These are phyloP conservation scores for Ascochyta rabiei DNA, from an alignment of 2,329 filamentous ascomycete genomes.

Conservation along the genomic window DNA sequence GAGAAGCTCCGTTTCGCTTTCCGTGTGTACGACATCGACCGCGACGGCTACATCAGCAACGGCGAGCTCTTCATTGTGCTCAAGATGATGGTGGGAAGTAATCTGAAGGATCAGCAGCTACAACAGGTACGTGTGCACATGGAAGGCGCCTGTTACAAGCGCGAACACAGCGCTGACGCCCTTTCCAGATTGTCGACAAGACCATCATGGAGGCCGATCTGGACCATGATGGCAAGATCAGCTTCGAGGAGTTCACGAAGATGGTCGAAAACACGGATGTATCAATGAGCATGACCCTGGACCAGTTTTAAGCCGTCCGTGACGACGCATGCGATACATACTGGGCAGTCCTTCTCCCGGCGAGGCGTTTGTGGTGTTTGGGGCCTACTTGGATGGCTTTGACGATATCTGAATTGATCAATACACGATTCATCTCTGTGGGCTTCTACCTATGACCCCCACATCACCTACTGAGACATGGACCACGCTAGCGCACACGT, in stretches of 20 bases:
- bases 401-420: constrained; percentile 37
- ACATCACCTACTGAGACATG: neutral
- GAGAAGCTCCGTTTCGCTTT: constrained; percentile 98
- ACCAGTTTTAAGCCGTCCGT: constrained; percentile 51
- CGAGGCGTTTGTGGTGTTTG: constrained; percentile 45
- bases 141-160: neutral
- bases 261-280: constrained; percentile 96
- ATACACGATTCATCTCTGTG: constrained; percentile 23
- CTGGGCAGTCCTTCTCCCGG: constrained; percentile 28
- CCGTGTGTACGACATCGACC: constrained; percentile 99
- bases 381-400: constrained; percentile 23
- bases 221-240: constrained; percentile 96
- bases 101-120: constrained; percentile 97
- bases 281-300: constrained; percentile 71
- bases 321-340: constrained; percentile 16
- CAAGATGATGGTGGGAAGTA: constrained; percentile 99
- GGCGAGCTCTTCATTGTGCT: constrained; percentile 98
- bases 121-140: constrained; percentile 67
- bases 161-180: constrained; percentile 16
- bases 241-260: constrained; percentile 97
- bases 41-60: constrained; percentile 98
- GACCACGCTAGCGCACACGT: neutral
- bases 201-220: constrained; percentile 99
- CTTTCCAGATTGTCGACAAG: constrained; percentile 89
- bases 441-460: neutral